Conservation (phyloP, 2,329 filamentous ascomycete species). For the Plenodomus lindquistii region DNA sequence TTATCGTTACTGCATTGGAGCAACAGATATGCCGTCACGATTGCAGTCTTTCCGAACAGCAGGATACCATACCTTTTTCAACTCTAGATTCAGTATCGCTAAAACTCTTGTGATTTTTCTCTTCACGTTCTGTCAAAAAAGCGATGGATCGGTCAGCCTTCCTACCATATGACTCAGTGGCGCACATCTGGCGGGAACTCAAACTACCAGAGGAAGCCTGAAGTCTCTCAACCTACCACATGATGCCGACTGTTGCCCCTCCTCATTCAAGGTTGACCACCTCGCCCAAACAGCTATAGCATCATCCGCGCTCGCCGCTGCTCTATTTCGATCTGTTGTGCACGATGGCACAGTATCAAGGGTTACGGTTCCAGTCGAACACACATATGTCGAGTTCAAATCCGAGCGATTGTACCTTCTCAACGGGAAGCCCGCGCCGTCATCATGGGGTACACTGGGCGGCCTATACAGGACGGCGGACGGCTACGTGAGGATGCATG, state of each 20-base stretch:
- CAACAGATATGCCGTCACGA: too few species aligned
- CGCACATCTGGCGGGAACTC: too few species aligned
- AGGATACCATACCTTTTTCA: too few species aligned
- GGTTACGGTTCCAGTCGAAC: slow-evolving; percentile 51
- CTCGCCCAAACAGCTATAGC: slow-evolving; percentile 59
- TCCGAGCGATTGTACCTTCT: slow-evolving; percentile 57
- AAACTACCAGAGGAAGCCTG: slow-evolving; percentile 28
- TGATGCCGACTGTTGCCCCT: slow-evolving; percentile 45
- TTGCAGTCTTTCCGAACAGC: too few species aligned
- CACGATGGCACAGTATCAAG: slow-evolving; percentile 33
- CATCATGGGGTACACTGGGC: slow-evolving; percentile 52
- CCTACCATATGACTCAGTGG: too few species aligned
- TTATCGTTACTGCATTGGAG: too few species aligned
- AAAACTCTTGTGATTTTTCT: too few species aligned
- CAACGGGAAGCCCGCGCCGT: slow-evolving; percentile 39
- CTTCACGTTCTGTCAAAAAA: too few species aligned
- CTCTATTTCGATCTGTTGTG: slow-evolving; percentile 49
- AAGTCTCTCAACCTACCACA: slow-evolving; percentile 22
- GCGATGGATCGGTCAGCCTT: too few species aligned
- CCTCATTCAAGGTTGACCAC: slow-evolving; percentile 59
- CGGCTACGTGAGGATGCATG: slow-evolving; percentile 60
- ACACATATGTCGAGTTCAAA: slow-evolving; percentile 58
- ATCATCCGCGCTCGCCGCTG: slow-evolving; percentile 55
- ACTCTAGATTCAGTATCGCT: too few species aligned
- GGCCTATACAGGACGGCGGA: slow-evolving; percentile 57